phyloP scores from a whole-genome alignment of 2,329 filamentous ascomycete species.

The Fusarium caatingaense region DNA sequence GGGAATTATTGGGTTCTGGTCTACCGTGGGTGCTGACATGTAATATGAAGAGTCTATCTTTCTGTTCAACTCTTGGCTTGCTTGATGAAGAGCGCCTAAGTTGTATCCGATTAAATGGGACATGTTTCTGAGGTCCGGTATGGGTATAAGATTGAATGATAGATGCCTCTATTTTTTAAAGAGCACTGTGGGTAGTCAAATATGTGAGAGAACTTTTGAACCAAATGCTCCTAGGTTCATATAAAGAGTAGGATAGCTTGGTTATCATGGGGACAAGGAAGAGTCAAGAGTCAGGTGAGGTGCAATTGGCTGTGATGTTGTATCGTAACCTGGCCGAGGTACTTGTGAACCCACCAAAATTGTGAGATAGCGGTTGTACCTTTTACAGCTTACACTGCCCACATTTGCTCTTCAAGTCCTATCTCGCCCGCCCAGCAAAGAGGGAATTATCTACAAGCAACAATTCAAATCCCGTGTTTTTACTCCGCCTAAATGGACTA shows the following conservation, averaged over 20 bases:
- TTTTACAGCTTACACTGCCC: background rate
- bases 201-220: background rate
- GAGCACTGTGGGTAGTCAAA: background rate
- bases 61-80: constrained; percentile 6
- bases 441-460: constrained; percentile 23
- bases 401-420: background rate
- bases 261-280: background rate
- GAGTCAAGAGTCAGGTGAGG: constrained; percentile 10
- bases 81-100: constrained; percentile 16
- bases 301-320: constrained; percentile 1
- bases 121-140: constrained; percentile 4
- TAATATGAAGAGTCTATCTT: constrained; percentile 7
- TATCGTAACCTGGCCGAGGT: constrained; percentile 3
- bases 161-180: background rate
- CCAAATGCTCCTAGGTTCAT: background rate
- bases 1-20: constrained; percentile 32
- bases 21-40: background rate
- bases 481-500: constrained; percentile 14
- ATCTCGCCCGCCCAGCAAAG: background rate
- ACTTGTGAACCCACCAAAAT: background rate
- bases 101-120: constrained; percentile 34
- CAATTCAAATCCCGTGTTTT: background rate
- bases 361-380: background rate
- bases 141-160: background rate
- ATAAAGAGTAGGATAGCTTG: background rate